Percentiles rank a stretch among this genome's conserved stretches.
Conservation (phyloP, 257 asterid genomes). For the Gardenia jasminoides region DNA sequence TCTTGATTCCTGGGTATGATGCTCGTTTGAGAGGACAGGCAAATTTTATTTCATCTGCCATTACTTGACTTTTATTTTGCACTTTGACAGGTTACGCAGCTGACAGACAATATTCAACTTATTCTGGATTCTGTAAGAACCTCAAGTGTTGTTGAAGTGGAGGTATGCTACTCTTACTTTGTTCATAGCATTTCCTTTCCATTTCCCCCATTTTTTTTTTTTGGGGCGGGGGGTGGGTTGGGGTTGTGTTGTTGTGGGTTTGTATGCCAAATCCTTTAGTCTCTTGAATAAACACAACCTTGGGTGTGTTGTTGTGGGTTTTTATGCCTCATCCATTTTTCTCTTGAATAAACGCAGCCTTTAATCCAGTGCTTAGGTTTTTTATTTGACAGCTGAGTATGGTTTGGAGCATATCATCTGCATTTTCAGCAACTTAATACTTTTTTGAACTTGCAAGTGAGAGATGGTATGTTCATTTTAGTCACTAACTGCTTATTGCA, state of each 20-base stretch:
- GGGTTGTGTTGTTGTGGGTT: not conserved
- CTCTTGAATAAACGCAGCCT: not conserved
- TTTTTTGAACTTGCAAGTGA: not conserved
- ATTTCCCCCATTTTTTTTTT: not conserved
- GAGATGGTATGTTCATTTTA: not conserved
- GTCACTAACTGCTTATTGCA: not conserved
- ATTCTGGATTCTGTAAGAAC: slow-evolving; percentile 50
- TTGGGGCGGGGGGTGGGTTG: not conserved
- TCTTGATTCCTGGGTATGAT: not conserved
- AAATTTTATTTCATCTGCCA: not conserved
- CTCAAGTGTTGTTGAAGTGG: slow-evolving; percentile 66
- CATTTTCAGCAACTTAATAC: not conserved
- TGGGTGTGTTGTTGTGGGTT: too few species aligned
- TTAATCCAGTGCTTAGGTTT: not conserved
- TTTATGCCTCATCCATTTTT: too few species aligned
- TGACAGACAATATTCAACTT: slow-evolving; percentile 65
- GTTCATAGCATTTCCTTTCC: not conserved
- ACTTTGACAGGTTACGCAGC: slow-evolving; percentile 43
- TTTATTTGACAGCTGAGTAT: not conserved
- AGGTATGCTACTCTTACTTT: slow-evolving; percentile 40
- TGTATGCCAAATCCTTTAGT: not conserved
- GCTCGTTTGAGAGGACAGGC: too few species aligned
- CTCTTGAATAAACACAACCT: too few species aligned
- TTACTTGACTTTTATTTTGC: not conserved
- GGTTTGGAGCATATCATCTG: not conserved